These are phyloP conservation scores for Bassia scoparia DNA, from an alignment of 148 eudicot genomes.

Conservation along the genomic window DNA sequence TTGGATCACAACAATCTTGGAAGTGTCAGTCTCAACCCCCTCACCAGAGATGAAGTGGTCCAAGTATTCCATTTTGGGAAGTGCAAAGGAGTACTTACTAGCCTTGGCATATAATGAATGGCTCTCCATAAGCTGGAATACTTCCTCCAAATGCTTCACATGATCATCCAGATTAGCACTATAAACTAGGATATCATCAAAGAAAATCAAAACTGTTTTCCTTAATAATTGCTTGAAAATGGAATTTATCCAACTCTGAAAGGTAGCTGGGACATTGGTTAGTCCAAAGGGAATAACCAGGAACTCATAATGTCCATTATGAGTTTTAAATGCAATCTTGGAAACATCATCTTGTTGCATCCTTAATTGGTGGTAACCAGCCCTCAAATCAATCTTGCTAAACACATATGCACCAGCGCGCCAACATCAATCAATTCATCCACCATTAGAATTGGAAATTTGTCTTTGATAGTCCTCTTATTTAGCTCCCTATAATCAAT, in stretches of 20 bases:
- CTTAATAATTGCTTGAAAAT: neutral
- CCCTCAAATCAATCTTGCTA: neutral
- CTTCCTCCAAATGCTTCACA: too few species aligned
- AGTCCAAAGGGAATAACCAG: too few species aligned
- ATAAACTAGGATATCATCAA: neutral
- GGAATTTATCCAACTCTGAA: neutral
- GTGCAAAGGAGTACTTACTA: neutral
- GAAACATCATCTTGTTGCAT: too few species aligned
- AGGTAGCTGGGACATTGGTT: neutral
- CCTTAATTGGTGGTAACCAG: too few species aligned
- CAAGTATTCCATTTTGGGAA: neutral
- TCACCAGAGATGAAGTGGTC: neutral
- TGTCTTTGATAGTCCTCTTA: neutral
- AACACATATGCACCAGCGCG: neutral
- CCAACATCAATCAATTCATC: neutral
- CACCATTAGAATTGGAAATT: too few species aligned
- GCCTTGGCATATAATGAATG: neutral
- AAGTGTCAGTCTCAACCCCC: neutral
- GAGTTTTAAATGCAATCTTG: too few species aligned
- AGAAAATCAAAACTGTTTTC: neutral
- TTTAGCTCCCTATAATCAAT: neutral
- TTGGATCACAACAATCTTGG: neutral
- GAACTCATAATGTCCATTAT: too few species aligned
- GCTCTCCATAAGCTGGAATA: neutral
- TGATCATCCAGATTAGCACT: neutral